Base-by-base conservation (phyloP, 495 filamentous ascomycete species). In the Penicillium goetzii region DNA sequence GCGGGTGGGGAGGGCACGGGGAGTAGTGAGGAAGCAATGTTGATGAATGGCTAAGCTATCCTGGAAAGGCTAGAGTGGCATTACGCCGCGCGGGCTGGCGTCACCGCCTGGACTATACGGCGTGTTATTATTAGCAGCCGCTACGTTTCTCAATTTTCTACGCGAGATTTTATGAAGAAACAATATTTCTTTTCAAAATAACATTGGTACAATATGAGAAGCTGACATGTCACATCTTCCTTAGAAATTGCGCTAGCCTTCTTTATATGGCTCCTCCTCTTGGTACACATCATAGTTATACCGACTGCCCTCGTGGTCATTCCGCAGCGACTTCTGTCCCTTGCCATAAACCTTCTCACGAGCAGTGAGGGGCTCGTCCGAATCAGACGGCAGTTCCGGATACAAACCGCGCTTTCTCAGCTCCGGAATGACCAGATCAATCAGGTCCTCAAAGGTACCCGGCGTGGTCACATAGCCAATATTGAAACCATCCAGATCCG, bases 401-500 rank as follows among this genome's bases (percentile, higher is more conserved):
- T 78, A 81, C 19, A 88, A 63, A 0, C 85, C 85, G 17, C 86
- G 74, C 50, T 69, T 77, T 57, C 81, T 71, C 62, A 89, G 71
- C 70, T 88, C 87, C 1, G 86, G 86, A 15, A 89, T 63, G 19
- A 90, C 70, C 21, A 86, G 67, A 55, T 88, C 84, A 54, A 86
- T 79, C n/a, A 88, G 76, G 61, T 88, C 86, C 61, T 84, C 78
- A 73, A 89, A 90, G 1, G 84, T 85, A 23, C 83, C 82, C 0
- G 87, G 88, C 58, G 83, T 85, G 32, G 83, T 82, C 1, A 83
- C 82, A 69, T 81, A 75, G 32, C 62, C 76, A 50, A 87, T 62
- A 67, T 87, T 88, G 66, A 88, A 87, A 11, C 85, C 86, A 73
- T 88, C 87, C n/a, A 88, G 59, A 62, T 86, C 85, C 1, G 81